Evolutionary conservation across 495 filamentous ascomycete genomes (phyloP).

Genomic region (Daldinia childiae): DNA sequence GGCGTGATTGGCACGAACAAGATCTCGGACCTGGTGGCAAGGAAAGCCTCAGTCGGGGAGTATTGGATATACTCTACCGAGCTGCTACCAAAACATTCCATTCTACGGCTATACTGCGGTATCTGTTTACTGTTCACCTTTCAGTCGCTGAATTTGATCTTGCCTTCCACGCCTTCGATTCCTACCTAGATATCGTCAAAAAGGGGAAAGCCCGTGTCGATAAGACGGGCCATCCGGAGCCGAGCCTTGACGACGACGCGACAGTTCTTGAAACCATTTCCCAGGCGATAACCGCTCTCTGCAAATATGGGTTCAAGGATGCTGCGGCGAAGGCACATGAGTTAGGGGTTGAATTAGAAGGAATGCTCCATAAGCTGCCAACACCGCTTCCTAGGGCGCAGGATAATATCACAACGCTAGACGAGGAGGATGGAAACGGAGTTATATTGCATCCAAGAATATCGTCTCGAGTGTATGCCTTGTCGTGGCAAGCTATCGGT

Average conservation of each 20-base stretch:
- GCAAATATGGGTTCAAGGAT: conserved; percentile 76
- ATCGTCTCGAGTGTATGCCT: conserved; percentile 64
- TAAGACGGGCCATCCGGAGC: conserved; percentile 76
- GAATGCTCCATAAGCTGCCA: conserved; percentile 60
- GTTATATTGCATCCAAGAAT: conserved; percentile 56
- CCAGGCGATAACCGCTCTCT: conserved; percentile 81
- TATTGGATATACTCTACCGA: conserved; percentile 85
- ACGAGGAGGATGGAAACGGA: conserved; percentile 48
- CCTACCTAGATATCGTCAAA: conserved; percentile 86
- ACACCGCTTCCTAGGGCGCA: conserved; percentile 34
- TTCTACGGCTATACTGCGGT: conserved; percentile 83
- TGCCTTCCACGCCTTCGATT: conserved; percentile 85
- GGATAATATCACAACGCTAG: conserved; percentile 39
- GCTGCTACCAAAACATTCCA: conserved; percentile 93
- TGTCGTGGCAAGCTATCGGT: conserved; percentile 82
- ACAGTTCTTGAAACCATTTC: conserved; percentile 77
- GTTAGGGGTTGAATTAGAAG: conserved; percentile 70
- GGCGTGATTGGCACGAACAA: conserved; percentile 75
- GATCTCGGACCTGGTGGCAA: conserved; percentile 84
- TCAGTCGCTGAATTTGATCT: conserved; percentile 87
- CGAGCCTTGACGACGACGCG: conserved; percentile 78
- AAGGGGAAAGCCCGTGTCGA: conserved; percentile 81
- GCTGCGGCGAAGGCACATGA: conserved; percentile 80
- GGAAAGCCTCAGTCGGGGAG: conserved; percentile 71
- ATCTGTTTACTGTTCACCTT: conserved; percentile 88